phyloP scores from a whole-genome alignment of 2,329 filamentous ascomycete genomes.

The Ceratocystis lukuohia region DNA sequence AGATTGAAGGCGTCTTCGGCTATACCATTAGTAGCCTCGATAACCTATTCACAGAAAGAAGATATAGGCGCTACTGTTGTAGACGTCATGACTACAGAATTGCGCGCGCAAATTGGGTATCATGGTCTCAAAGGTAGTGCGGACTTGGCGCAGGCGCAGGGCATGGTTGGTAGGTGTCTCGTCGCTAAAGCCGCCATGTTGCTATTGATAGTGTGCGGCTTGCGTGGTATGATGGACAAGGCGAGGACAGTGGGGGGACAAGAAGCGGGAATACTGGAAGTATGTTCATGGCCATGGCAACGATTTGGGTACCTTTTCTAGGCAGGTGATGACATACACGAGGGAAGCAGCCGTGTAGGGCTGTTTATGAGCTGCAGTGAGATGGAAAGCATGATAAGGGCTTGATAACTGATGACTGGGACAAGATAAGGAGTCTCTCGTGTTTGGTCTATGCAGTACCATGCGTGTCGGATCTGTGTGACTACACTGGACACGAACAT shows the following conservation, averaged over 20 bases:
- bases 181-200: neutral
- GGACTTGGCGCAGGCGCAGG: constrained; percentile 18
- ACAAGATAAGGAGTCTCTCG: neutral
- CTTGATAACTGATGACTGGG: neutral
- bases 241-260: neutral
- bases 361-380: too few species aligned
- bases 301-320: neutral
- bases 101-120: constrained; percentile 23
- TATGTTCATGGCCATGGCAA: neutral
- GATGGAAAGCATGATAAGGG: neutral
- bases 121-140: constrained; percentile 21
- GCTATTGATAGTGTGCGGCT: constrained; percentile 16
- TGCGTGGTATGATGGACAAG: constrained; percentile 17
- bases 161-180: constrained; percentile 8
- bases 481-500: neutral
- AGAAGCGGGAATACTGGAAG: neutral
- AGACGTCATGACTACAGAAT: constrained; percentile 21
- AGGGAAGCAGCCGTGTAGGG: too few species aligned
- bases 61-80: constrained; percentile 22
- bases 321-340: too few species aligned
- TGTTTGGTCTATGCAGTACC: neutral
- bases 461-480: neutral
- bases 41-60: constrained; percentile 23
- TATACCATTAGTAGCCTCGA: constrained; percentile 14
- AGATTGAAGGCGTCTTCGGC: constrained; percentile 21